These are phyloP conservation scores for Porcisia deanei DNA, from an alignment of 208 protist genomes.

Conservation along the genomic window DNA sequence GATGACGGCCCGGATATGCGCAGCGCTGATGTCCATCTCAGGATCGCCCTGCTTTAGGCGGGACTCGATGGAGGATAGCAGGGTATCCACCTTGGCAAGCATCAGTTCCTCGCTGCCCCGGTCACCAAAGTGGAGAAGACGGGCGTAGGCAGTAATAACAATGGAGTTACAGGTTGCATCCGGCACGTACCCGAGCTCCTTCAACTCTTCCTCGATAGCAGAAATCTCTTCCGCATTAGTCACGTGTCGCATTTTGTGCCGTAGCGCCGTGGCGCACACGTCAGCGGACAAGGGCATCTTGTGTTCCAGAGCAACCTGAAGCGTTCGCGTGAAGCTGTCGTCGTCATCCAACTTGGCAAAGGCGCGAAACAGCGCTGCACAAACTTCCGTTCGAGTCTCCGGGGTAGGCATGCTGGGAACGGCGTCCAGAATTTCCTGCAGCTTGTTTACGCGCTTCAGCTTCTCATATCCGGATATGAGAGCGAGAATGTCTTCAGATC, in stretches of 20 bases:
- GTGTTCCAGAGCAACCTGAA: slow-evolving; percentile 55
- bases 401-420: slow-evolving; percentile 29
- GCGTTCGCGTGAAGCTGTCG: slow-evolving; percentile 58
- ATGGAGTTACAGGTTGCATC: slow-evolving; percentile 85
- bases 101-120: slow-evolving; percentile 84
- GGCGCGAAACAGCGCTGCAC: slow-evolving; percentile 60
- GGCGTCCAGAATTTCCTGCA: slow-evolving; percentile 48
- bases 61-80: slow-evolving; percentile 84
- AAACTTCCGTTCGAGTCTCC: slow-evolving; percentile 38
- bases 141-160: slow-evolving; percentile 84
- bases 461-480: slow-evolving; percentile 87
- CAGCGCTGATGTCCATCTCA: slow-evolving; percentile 84
- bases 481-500: slow-evolving; percentile 65
- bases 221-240: slow-evolving; percentile 69
- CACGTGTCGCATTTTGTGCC: slow-evolving; percentile 77
- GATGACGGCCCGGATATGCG: slow-evolving; percentile 83
- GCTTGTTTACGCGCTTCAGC: slow-evolving; percentile 57
- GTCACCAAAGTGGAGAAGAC: slow-evolving; percentile 85
- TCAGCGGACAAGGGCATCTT: slow-evolving; percentile 40
- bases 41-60: slow-evolving; percentile 82
- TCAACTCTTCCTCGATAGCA: slow-evolving; percentile 66
- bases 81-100: slow-evolving; percentile 87
- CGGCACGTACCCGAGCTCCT: slow-evolving; percentile 64
- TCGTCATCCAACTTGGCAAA: slow-evolving; percentile 58
- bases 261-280: slow-evolving; percentile 62